Evolutionary conservation across 2,329 filamentous ascomycete species (phyloP).

Genomic region (Blastomyces emzantsi): DNA sequence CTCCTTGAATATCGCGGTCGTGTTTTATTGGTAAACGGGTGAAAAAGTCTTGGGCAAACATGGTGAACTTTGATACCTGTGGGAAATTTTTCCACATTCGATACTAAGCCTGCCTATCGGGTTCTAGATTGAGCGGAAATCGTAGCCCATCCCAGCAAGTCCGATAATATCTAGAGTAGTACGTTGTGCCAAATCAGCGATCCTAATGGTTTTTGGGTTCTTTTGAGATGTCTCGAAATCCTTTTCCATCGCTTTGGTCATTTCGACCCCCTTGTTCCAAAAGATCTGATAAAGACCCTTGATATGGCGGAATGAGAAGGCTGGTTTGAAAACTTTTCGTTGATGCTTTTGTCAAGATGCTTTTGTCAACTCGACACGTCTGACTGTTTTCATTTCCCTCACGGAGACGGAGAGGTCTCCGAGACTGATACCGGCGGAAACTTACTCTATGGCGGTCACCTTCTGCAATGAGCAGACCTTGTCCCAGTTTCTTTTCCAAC

Average conservation of each 20-base stretch:
- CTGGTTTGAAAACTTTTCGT: slow-evolving; percentile 68
- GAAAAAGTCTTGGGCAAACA: neutral
- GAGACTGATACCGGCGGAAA: neutral
- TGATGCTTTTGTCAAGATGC: slow-evolving; percentile 37
- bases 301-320: slow-evolving; percentile 77
- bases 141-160: slow-evolving; percentile 58
- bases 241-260: slow-evolving; percentile 51
- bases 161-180: slow-evolving; percentile 69
- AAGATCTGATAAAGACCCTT: slow-evolving; percentile 79
- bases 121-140: slow-evolving; percentile 58
- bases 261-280: slow-evolving; percentile 66
- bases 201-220: slow-evolving; percentile 41
- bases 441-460: slow-evolving; percentile 75
- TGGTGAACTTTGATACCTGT: slow-evolving; percentile 10
- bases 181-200: slow-evolving; percentile 55
- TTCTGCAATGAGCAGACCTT: slow-evolving; percentile 60
- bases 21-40: slow-evolving; percentile 27
- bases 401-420: neutral
- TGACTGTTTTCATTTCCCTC: neutral
- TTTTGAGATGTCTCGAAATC: slow-evolving; percentile 30
- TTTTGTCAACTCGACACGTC: neutral
- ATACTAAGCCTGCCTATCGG: slow-evolving; percentile 50
- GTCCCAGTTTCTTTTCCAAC: slow-evolving; percentile 32
- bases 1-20: slow-evolving; percentile 55
- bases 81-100: slow-evolving; percentile 25